These are phyloP conservation scores for Fusarium ramigenum DNA, from an alignment of 2,329 filamentous ascomycete genomes.

Conservation along the genomic window DNA sequence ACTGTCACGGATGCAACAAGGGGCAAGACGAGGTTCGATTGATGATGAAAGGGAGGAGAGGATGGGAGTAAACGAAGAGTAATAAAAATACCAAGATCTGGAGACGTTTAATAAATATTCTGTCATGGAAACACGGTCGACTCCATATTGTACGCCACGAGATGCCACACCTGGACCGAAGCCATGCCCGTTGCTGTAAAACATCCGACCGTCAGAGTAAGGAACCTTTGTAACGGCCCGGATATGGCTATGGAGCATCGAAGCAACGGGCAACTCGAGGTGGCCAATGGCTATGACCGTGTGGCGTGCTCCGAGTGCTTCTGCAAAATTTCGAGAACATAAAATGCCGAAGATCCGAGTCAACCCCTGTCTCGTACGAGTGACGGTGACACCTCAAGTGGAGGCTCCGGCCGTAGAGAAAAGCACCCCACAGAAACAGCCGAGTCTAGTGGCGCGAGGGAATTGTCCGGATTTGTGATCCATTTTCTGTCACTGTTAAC, in stretches of 20 bases:
- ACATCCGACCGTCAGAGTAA: constrained; percentile 32
- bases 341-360: constrained; percentile 34
- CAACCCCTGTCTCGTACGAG: constrained; percentile 35
- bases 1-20: constrained; percentile 12
- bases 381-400: constrained; percentile 19
- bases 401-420: background rate
- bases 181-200: constrained; percentile 27
- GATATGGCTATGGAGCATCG: constrained; percentile 10
- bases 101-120: constrained; percentile 33
- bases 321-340: constrained; percentile 39
- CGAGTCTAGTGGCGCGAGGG: constrained; percentile 16
- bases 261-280: background rate
- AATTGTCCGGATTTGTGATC: constrained; percentile 8
- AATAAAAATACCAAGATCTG: constrained; percentile 27
- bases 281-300: constrained; percentile 25
- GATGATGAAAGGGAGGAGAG: background rate
- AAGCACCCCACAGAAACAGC: constrained; percentile 25
- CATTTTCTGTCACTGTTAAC: background rate
- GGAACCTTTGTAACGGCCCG: constrained; percentile 39
- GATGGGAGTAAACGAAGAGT: constrained; percentile 16
- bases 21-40: background rate
- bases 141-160: background rate
- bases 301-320: constrained; percentile 1
- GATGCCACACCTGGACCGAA: background rate
- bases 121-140: constrained; percentile 20